A percentile compares a stretch with the other conserved stretches of the same genome.
Conservation (phyloP, 2,329 filamentous ascomycete genomes). For the Fusarium proliferatum region DNA sequence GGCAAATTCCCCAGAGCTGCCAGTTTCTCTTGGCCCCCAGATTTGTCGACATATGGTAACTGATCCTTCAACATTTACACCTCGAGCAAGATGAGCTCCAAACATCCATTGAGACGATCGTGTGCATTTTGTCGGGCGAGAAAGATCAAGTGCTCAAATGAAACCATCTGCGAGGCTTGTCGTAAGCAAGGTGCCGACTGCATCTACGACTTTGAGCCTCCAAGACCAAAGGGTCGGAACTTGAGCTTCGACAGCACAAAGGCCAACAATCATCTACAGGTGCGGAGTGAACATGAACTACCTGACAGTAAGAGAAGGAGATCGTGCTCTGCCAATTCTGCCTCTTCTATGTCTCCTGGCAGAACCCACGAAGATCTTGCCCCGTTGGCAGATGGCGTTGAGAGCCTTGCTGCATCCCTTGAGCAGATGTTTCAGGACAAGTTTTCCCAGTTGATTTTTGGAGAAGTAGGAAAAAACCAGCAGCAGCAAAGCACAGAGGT, state of each 20-base stretch:
- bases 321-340: conserved; percentile 42
- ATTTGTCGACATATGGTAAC: conserved; percentile 13
- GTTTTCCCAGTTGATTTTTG: conserved; percentile 27
- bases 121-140: conserved; percentile 53
- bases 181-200: conserved; percentile 52
- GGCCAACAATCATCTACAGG: conserved; percentile 22
- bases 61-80: background rate
- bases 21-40: conserved; percentile 1
- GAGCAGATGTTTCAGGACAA: conserved; percentile 48
- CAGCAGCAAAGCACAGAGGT: conserved; percentile 12
- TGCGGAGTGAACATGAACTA: conserved; percentile 21
- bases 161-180: conserved; percentile 52
- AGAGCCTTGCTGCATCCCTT: conserved; percentile 46
- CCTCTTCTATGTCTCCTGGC: conserved; percentile 40
- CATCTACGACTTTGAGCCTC: conserved; percentile 53
- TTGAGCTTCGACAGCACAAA: conserved; percentile 44
- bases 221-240: conserved; percentile 46
- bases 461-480: background rate
- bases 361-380: conserved; percentile 36
- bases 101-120: conserved; percentile 50
- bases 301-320: conserved; percentile 39
- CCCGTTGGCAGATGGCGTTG: conserved; percentile 26
- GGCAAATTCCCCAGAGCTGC: background rate
- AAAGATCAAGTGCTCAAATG: conserved; percentile 54
- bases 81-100: conserved; percentile 44